Conservation (phyloP, 768 basidiomycete genomes). For the Auricularia sp. region DNA sequence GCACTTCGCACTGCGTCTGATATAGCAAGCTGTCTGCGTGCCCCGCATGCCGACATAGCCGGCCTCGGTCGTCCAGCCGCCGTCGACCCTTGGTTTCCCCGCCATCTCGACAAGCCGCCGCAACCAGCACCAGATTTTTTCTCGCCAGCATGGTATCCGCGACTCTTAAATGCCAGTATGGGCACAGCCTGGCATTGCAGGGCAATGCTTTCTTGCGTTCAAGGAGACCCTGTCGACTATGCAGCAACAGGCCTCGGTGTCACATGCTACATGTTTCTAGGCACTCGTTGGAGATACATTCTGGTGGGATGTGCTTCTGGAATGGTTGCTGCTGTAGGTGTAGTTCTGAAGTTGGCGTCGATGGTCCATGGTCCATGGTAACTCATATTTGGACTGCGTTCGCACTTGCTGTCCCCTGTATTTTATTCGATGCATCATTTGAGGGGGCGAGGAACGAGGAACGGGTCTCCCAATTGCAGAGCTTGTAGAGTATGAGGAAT, state of each 20-base stretch:
- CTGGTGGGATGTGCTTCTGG: no score
- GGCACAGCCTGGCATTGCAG: background rate
- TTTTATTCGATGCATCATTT: no score
- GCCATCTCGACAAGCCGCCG: background rate
- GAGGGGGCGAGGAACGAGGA: no score
- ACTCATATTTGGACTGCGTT: no score
- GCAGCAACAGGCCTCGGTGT: background rate
- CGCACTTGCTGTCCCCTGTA: no score
- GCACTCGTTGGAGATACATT: background rate
- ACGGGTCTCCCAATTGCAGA: no score
- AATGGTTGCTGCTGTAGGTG: no score
- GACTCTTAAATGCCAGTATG: background rate
- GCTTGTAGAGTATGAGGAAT: no score
- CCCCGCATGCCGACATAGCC: slow-evolving; percentile 58
- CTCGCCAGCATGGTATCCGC: background rate
- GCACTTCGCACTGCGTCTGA: slow-evolving; percentile 56
- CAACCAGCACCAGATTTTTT: background rate
- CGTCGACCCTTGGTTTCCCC: slow-evolving; percentile 33
- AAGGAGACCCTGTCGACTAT: background rate
- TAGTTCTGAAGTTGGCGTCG: no score
- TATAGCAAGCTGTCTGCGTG: slow-evolving; percentile 41
- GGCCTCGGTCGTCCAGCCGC: slow-evolving; percentile 67
- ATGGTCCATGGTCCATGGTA: no score
- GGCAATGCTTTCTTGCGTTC: background rate
- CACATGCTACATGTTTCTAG: background rate